Evolutionary conservation across 352 stramenopile genomes (phyloP), one percentile per base, ranked within the genome.

Genomic region (Stephanocyclus meneghinianus): DNA sequence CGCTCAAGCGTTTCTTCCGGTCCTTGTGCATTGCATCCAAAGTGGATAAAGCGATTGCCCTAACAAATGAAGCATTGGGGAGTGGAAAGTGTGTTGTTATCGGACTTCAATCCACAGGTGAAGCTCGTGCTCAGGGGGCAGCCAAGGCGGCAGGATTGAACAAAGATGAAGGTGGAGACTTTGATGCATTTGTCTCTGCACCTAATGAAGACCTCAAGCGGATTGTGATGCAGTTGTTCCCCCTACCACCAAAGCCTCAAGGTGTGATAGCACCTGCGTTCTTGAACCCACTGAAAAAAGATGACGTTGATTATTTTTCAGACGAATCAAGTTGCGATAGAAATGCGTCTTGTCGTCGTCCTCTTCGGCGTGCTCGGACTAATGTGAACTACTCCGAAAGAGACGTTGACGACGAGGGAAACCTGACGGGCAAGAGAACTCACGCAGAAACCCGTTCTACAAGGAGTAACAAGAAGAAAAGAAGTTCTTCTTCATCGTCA

Each of bases 71-170:
- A 45, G 88, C 87, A 8, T 37, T 95, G 1, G 82, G 74, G 0
- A 71, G 84, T 29, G 89, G 84, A 42, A 61, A 90, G 40, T 93
- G 86, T 72, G 87, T 89, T 37, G 84, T 95, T 15, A 92, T 95
- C 48, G 91, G 91, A 4, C 81, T 95, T 2, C 91, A 94, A 65
- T 85, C 85, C 13, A 95, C 91, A 5, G 88, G 90, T 57, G 86
- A 93, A 78, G 83, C 86, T 37, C 78, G 80, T 53, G 35, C 76
- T 21, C 87, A 89, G 61, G 83, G 81, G 18, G 74, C 86, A 35
- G 80, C 80, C 0, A 65, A 68, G 10, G 64, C 64, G 45, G 45
- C 67, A 44, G 80, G 80, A 37, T 37, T 78, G 13, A 63, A 75
- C 48, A 61, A 71, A n/a, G 60, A 85, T 32, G 53, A 66, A 16